Conservation (phyloP, 2,329 filamentous ascomycete genomes). For the Catunica adiposa region DNA sequence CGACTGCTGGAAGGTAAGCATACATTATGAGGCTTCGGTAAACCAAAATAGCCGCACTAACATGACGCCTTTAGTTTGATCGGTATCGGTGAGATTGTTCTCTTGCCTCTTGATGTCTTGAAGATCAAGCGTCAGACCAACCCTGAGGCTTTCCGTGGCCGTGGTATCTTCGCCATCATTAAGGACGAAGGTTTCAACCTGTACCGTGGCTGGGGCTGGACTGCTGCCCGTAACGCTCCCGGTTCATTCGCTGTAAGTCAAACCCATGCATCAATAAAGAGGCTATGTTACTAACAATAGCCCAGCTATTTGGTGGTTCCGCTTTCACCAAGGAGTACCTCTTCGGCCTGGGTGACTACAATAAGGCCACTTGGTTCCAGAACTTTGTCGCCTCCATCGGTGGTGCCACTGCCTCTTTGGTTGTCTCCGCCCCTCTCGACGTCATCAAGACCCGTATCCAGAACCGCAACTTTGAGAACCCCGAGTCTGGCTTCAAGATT, state of each 20-base stretch:
- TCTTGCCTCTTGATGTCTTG: slow-evolving; percentile 86
- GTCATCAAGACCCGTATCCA: slow-evolving; percentile 98
- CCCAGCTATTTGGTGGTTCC: slow-evolving; percentile 83
- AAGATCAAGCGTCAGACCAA: slow-evolving; percentile 99
- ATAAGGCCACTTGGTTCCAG: slow-evolving; percentile 82
- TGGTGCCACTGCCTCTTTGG: slow-evolving; percentile 82
- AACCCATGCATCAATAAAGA: not conserved
- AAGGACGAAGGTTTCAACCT: slow-evolving; percentile 87
- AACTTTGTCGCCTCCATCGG: slow-evolving; percentile 96
- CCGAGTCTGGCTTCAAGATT: slow-evolving; percentile 84
- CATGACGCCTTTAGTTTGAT: slow-evolving; percentile 47
- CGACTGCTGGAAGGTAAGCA: slow-evolving; percentile 69
- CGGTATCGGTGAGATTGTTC: slow-evolving; percentile 90
- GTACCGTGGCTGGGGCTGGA: slow-evolving; percentile 96
- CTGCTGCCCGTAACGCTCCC: slow-evolving; percentile 87
- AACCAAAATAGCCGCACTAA: not conserved
- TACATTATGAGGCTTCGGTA: not conserved
- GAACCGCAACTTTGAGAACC: slow-evolving; percentile 97
- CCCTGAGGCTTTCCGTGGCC: slow-evolving; percentile 90
- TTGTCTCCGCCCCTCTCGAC: slow-evolving; percentile 91
- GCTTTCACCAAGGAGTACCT: slow-evolving; percentile 96
- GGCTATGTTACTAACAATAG: slow-evolving; percentile 7
- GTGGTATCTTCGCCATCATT: slow-evolving; percentile 78
- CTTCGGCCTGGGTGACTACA: slow-evolving; percentile 83
- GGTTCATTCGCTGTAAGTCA: slow-evolving; percentile 79